Evolutionary conservation across 1,284 basidiomycete species (phyloP).

Genomic region (Ustilago esculenta): DNA sequence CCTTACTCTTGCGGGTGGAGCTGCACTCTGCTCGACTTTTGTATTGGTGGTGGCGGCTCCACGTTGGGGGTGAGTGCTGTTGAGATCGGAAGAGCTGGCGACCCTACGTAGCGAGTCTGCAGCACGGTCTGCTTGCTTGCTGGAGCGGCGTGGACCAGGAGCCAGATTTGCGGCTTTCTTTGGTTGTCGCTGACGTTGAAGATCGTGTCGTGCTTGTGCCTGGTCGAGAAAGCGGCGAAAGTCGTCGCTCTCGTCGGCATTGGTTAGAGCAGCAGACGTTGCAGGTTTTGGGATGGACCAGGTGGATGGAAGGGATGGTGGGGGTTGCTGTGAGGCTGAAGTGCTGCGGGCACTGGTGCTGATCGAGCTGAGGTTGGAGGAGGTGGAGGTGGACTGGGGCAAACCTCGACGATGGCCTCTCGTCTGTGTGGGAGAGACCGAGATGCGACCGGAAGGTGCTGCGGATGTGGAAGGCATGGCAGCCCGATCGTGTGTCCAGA

Average conservation of each 20-base stretch:
- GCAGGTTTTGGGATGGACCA: conserved; percentile 25
- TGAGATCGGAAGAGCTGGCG: conserved; percentile 30
- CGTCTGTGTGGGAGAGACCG: conserved; percentile 20
- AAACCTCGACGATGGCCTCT: conserved; percentile 19
- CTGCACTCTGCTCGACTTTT: background rate
- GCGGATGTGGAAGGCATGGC: conserved; percentile 14
- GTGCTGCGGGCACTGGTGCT: conserved; percentile 15
- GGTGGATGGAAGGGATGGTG: conserved; percentile 8
- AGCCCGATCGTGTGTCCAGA: conserved; percentile 18
- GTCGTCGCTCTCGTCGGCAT: conserved; percentile 33
- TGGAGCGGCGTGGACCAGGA: background rate
- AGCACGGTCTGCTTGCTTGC: conserved; percentile 4
- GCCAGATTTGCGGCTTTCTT: background rate
- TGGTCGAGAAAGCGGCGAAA: conserved; percentile 29
- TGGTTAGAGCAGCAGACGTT: conserved; percentile 24
- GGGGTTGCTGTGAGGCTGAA: conserved; percentile 6
- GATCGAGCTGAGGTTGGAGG: conserved; percentile 24
- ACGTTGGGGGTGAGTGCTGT: conserved; percentile 15
- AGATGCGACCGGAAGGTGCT: conserved; percentile 31
- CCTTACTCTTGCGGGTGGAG: background rate
- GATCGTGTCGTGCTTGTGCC: conserved; percentile 22
- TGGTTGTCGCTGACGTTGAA: conserved; percentile 1
- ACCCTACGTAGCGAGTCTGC: conserved; percentile 35
- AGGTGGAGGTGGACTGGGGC: conserved; percentile 23
- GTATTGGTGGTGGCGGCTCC: background rate